These are phyloP conservation scores for Penicillium sp. DNA, from an alignment of 2,329 filamentous ascomycete genomes.

Conservation along the genomic window DNA sequence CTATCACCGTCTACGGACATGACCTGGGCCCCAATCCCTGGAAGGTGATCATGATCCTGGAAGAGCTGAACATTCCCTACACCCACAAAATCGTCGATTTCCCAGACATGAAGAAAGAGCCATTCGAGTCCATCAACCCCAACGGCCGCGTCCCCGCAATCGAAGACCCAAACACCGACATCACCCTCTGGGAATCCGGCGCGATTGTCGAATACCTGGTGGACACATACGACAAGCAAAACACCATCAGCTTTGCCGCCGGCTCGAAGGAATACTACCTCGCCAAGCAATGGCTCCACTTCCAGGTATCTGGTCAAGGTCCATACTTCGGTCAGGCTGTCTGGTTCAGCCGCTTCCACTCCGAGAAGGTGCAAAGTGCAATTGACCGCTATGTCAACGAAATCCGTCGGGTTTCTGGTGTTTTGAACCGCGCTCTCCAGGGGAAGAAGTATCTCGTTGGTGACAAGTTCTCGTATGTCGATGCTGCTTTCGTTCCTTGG, in stretches of 20 bases:
- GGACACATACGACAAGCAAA: slow-evolving; percentile 38
- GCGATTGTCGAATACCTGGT: slow-evolving; percentile 40
- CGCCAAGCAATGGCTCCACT: slow-evolving; percentile 41
- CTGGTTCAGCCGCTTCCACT: slow-evolving; percentile 39
- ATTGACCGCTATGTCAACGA: slow-evolving; percentile 42
- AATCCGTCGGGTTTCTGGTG: slow-evolving; percentile 37
- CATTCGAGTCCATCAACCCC: slow-evolving; percentile 25
- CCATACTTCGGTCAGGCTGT: slow-evolving; percentile 44
- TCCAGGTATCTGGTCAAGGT: slow-evolving; percentile 41
- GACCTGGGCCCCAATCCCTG: slow-evolving; percentile 24
- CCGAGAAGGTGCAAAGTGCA: slow-evolving; percentile 37
- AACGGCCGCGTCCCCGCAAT: slow-evolving; percentile 32
- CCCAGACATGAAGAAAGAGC: slow-evolving; percentile 25
- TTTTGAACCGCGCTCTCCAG: slow-evolving; percentile 37
- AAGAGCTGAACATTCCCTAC: slow-evolving; percentile 29
- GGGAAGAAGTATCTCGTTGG: slow-evolving; percentile 37
- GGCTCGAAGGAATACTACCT: slow-evolving; percentile 31
- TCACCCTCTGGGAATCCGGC: slow-evolving; percentile 40
- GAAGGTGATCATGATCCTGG: slow-evolving; percentile 28
- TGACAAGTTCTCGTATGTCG: slow-evolving; percentile 37
- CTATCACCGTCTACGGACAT: slow-evolving; percentile 19
- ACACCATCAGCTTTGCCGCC: slow-evolving; percentile 30
- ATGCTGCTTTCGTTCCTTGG: slow-evolving; percentile 38
- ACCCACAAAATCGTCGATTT: slow-evolving; percentile 17
- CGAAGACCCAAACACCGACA: slow-evolving; percentile 30